Evolutionary conservation across 192 early-diverging fungal genomes (phyloP), one percentile per base, ranked within the genome.

Genomic region (Diversispora epigaea): DNA sequence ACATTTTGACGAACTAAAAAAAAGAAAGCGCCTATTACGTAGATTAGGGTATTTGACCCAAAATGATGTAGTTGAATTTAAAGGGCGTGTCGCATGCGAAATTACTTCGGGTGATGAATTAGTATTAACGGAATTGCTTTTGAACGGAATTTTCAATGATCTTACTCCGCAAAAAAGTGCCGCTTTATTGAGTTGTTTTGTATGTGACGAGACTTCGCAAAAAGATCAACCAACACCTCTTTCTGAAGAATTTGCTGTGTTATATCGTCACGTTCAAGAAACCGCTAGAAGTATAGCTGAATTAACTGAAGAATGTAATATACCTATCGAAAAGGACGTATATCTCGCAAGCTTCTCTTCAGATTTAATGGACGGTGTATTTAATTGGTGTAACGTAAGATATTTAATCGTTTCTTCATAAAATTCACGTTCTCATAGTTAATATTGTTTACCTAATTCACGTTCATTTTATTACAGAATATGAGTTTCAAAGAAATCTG

Each of bases 1-100:
- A 21, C 94, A 96, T 75, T 77, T 98, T 65, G 94, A 96, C 56
- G 96, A 98, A 70, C 84, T 96, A 25, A 92, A 93, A 65, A 87
- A 87, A 52, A 86, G 95, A 61, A 90, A 92, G 63, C 88, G 94
- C 40, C 91, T 98, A 4, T 84, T 98, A 70, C 88, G 96, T 43
- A 68, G 88, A 8, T 77, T 98, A 7, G 94, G 91, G 0, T 96
- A 93, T 76, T 93, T 88, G 2, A 88, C 86, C 6, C 77, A 80
- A 3, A 82, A 85, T 15, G 96, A 95, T 72, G 92, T 96, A 0
- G 91, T 96, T 56, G 93, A 94, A 70, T 88, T 95, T 81, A 98
- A 98, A 79, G 96, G 96, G 25, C 88, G 96, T 4, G 94, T 96
- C 3, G 96, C 96, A 2, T 98, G 95, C 80, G 96, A 98, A 82